phyloP scores from a whole-genome alignment of 257 asterid genomes.

The Nemophila menziesii region DNA sequence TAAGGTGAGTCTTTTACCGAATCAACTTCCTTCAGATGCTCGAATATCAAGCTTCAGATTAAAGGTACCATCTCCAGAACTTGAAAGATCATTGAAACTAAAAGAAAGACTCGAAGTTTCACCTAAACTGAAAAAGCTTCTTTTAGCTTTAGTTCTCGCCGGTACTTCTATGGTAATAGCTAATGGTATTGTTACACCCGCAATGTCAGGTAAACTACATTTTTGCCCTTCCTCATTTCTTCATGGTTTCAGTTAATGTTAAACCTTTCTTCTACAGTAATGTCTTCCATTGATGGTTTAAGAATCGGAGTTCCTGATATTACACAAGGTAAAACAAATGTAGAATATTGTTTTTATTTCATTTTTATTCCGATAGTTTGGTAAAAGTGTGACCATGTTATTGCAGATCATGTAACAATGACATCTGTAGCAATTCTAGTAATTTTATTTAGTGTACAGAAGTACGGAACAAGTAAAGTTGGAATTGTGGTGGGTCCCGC shows the following conservation, averaged over 20 bases:
- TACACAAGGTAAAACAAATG: slow-evolving; percentile 55
- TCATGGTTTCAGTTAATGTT: slow-evolving; percentile 14
- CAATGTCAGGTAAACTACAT: slow-evolving; percentile 76
- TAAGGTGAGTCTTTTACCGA: slow-evolving; percentile 94
- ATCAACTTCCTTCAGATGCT: slow-evolving; percentile 90
- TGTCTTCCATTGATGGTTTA: slow-evolving; percentile 93
- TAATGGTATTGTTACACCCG: slow-evolving; percentile 97
- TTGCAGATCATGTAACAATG: slow-evolving; percentile 88
- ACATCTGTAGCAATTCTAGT: slow-evolving; percentile 80
- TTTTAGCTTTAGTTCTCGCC: slow-evolving; percentile 86
- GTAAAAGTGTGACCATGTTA: too few species aligned
- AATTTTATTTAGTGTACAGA: slow-evolving; percentile 83
- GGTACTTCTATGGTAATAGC: slow-evolving; percentile 99
- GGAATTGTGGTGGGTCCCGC: slow-evolving; percentile 97
- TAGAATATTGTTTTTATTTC: not conserved
- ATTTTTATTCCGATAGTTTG: not conserved
- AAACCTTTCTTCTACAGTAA: slow-evolving; percentile 46
- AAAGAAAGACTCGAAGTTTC: slow-evolving; percentile 92
- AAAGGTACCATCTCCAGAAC: slow-evolving; percentile 95
- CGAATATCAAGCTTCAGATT: slow-evolving; percentile 93
- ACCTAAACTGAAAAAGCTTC: slow-evolving; percentile 67
- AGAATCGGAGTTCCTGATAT: slow-evolving; percentile 77
- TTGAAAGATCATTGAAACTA: slow-evolving; percentile 90
- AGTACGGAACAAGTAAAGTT: slow-evolving; percentile 94
- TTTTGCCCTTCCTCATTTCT: slow-evolving; percentile 13